A percentile compares a stretch with the other conserved stretches of the same genome.
phyloP scores from a whole-genome alignment of 1,139 yeast genomes.

The Scheffersomyces quercinus region DNA sequence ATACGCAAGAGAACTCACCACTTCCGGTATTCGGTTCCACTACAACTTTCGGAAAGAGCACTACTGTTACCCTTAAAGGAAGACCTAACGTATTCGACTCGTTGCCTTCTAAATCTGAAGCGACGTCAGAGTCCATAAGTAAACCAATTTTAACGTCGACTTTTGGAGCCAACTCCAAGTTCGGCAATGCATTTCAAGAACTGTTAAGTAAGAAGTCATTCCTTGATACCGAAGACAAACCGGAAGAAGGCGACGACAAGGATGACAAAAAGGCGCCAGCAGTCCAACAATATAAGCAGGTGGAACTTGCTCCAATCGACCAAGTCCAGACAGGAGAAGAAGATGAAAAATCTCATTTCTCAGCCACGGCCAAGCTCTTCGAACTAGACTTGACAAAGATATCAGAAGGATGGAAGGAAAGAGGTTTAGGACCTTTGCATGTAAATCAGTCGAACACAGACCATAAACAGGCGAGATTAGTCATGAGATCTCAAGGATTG shows the following conservation, averaged over 20 bases:
- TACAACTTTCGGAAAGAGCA: conserved; percentile 56
- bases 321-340: conserved; percentile 86
- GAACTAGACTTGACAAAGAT: conserved; percentile 66
- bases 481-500: conserved; percentile 91
- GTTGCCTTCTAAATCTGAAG: conserved; percentile 11
- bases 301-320: conserved; percentile 53
- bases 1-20: conserved; percentile 8
- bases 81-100: conserved; percentile 40
- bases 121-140: conserved; percentile 3
- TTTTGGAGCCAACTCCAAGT: conserved; percentile 63
- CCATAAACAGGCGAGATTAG: conserved; percentile 49
- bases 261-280: conserved; percentile 9
- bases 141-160: conserved; percentile 3
- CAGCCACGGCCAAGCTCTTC: conserved; percentile 77
- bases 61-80: conserved; percentile 21
- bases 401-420: conserved; percentile 88
- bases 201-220: conserved; percentile 55
- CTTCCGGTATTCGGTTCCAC: conserved; percentile 46
- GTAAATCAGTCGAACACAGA: conserved; percentile 57
- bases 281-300: conserved; percentile 47
- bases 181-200: conserved; percentile 57
- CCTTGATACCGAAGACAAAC: conserved; percentile 34
- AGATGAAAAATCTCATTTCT: conserved; percentile 68
- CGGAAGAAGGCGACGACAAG: conserved; percentile 3
- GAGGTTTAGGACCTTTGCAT: conserved; percentile 87